Evolutionary conservation across 768 basidiomycete genomes (phyloP).

Genomic region (Scleroderma bovista): DNA sequence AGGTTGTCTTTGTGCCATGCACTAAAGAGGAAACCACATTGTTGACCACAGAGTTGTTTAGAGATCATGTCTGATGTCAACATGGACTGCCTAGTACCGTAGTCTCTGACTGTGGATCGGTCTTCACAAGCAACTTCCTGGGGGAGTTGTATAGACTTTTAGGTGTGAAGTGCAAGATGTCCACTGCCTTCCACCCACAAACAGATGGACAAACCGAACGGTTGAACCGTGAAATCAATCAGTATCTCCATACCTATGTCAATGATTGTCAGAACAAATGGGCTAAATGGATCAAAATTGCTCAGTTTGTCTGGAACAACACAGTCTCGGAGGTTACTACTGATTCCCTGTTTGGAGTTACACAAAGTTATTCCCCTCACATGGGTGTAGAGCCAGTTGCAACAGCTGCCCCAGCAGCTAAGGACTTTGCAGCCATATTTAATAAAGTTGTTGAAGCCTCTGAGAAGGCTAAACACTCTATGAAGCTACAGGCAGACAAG

Average conservation of each 20-base stretch:
- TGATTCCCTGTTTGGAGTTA: neutral
- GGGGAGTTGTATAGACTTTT: too few relatives aligned
- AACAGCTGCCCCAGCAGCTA: neutral
- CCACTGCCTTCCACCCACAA: slow-evolving; percentile 21
- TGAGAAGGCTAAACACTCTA: neutral
- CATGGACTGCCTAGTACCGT: too few relatives aligned
- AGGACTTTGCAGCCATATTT: neutral
- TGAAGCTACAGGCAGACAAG: neutral
- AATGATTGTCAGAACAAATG: neutral
- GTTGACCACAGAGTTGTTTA: too few relatives aligned
- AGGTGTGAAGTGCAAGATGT: too few relatives aligned
- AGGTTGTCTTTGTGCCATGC: too few relatives aligned
- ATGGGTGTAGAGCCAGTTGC: neutral
- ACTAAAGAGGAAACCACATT: too few relatives aligned
- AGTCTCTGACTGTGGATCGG: too few relatives aligned
- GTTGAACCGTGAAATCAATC: slow-evolving; percentile 10
- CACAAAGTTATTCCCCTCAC: neutral
- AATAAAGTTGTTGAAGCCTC: neutral
- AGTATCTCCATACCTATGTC: slow-evolving; percentile 8
- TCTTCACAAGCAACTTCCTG: too few relatives aligned
- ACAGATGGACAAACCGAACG: slow-evolving; percentile 24
- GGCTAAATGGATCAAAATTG: neutral
- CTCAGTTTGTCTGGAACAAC: neutral
- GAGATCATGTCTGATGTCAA: too few relatives aligned
- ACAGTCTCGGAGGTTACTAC: neutral